Conservation (phyloP, 495 filamentous ascomycete genomes). For the Xeromyces bisporus region DNA sequence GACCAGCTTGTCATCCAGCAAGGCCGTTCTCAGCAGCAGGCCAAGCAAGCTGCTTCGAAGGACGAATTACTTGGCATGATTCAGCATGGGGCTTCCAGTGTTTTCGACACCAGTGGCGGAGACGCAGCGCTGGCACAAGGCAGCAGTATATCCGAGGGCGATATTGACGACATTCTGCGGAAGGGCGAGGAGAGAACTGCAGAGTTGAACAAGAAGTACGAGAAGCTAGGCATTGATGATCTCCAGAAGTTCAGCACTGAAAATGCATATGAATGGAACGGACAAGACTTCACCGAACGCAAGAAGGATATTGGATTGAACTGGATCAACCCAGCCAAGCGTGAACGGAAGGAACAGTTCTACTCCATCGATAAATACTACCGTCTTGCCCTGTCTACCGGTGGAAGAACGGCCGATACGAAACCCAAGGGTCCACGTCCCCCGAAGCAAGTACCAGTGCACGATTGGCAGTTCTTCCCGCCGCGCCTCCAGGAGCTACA, state of each 20-base stretch:
- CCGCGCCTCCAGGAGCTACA: constrained; percentile 68
- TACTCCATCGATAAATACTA: constrained; percentile 99
- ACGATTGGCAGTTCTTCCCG: constrained; percentile 97
- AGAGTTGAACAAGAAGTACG: constrained; percentile 79
- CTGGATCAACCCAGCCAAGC: constrained; percentile 98
- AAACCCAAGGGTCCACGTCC: constrained; percentile 93
- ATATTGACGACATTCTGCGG: constrained; percentile 74
- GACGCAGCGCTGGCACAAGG: constrained; percentile 37
- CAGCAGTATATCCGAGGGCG: constrained; percentile 57
- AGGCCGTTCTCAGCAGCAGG: constrained; percentile 82
- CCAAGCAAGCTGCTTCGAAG: constrained; percentile 77
- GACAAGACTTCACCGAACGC: constrained; percentile 72
- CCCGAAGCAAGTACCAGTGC: constrained; percentile 78
- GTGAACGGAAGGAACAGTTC: constrained; percentile 92
- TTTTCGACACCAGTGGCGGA: constrained; percentile 56
- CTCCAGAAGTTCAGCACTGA: constrained; percentile 96
- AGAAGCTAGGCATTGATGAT: constrained; percentile 96
- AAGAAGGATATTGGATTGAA: constrained; percentile 90
- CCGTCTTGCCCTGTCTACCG: constrained; percentile 72
- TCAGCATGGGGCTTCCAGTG: constrained; percentile 89
- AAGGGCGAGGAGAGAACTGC: constrained; percentile 82
- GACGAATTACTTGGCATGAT: constrained; percentile 97
- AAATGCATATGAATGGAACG: constrained; percentile 97
- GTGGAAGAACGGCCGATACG: constrained; percentile 66
- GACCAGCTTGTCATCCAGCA: constrained; percentile 99